Base-by-base conservation (phyloP, 2,329 filamentous ascomycete species). In the Penicillium paneum region DNA sequence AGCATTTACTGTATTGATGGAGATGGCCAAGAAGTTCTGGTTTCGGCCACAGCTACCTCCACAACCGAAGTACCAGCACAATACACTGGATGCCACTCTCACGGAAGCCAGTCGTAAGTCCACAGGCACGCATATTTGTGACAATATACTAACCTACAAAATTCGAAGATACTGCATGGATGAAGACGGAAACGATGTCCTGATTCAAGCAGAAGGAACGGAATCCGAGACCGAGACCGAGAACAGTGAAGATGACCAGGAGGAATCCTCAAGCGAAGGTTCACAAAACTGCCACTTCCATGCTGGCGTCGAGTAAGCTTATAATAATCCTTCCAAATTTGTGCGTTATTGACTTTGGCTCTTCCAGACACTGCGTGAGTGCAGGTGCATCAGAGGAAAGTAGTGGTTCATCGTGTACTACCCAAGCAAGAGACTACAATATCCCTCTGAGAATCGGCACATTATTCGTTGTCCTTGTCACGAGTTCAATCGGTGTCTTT, bases 241-340 rank as follows among this genome's bases (percentile, higher is more conserved):
- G 32, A n/a, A 48, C 26, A 29, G 40, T 17, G 63, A 52, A 64
- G 49, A 70, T 56, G 35, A 68, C 54, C n/a, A 66, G 45, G 62
- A 72, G 69, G 42, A 67, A 28, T 39, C 71, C 63, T 42, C 63
- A n/a, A 50, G 58, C 13, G 54, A 55, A 35, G 50, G 46, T 11
- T 73, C 71, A n/a, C 63, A 78, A 59, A 78, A 82, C 62, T 90
- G 87, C 62, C 88, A 91, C 66, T 89, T 87, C 70, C 88, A 91
- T 62, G 87, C 87, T 10, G 87, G 87, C 35, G 84, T 91, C 21
- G 85, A 90, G 86, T 89, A 75, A 72, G 84, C 74, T 53, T n/a
- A 11, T 34, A 11, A 7, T 1, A 6, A 24, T 8, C 12, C 8
- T n/a, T 8, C 13, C 10, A 8, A 13, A 21, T 42, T 7, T 17